Percentiles rank a stretch among this genome's conserved stretches.
Conservation (phyloP, 225 moss, liverwort and hornwort genomes). For the Polytrichum commune region DNA sequence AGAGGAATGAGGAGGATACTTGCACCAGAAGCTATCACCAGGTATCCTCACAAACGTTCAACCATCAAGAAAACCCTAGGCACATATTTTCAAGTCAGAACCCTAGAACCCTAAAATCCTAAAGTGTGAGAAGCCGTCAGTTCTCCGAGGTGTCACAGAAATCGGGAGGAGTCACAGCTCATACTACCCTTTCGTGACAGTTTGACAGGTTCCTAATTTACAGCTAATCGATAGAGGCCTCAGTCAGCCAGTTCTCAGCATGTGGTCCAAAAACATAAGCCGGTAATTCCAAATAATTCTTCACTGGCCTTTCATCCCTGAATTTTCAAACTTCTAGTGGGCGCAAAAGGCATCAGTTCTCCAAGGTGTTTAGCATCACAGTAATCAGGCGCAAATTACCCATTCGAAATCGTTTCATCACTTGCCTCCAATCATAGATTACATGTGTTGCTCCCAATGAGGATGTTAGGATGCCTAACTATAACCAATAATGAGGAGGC, state of each 20-base stretch:
- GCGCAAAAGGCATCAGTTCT: constrained; percentile 21
- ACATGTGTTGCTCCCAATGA: too few relatives aligned
- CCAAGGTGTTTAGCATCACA: constrained; percentile 26
- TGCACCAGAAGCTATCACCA: too few relatives aligned
- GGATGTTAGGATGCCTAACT: too few relatives aligned
- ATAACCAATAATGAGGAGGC: not conserved
- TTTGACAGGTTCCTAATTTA: not conserved
- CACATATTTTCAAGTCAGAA: too few relatives aligned
- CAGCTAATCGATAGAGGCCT: constrained; percentile 1
- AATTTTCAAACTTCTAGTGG: not conserved
- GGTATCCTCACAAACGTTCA: too few relatives aligned
- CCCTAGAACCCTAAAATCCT: too few relatives aligned
- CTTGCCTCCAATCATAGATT: not conserved
- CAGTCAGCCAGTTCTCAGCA: constrained; percentile 24
- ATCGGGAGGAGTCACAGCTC: constrained; percentile 16
- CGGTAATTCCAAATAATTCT: constrained; percentile 22
- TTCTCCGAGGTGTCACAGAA: too few relatives aligned
- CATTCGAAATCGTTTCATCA: constrained; percentile 8
- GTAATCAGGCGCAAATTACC: constrained; percentile 22
- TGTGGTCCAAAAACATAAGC: constrained; percentile 6
- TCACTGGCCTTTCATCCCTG: constrained; percentile 10
- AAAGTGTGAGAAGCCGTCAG: too few relatives aligned
- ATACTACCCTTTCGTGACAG: constrained; percentile 22
- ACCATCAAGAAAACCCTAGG: too few relatives aligned
- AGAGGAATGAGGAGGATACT: too few relatives aligned